Evolutionary conservation across 2,329 filamentous ascomycete genomes (phyloP).

Genomic region (Fusarium pseudonygamai): DNA sequence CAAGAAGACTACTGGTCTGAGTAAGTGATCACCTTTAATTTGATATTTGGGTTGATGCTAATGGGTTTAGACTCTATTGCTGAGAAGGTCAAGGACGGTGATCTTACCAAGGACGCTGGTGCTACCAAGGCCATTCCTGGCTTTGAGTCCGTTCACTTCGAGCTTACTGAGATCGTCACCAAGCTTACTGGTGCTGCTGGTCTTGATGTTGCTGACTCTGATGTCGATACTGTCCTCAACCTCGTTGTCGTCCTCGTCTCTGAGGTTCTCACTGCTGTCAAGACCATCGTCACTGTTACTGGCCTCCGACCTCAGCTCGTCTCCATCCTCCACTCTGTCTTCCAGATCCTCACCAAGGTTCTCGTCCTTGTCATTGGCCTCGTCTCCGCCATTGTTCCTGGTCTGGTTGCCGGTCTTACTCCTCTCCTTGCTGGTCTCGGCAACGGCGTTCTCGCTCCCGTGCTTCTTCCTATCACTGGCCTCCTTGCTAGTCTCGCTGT

Average conservation of each 20-base stretch:
- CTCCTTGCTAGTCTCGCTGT: conserved; percentile 37
- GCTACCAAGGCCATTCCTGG: conserved; percentile 15
- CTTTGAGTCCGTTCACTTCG: conserved; percentile 30
- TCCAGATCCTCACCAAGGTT: conserved; percentile 41
- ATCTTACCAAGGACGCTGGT: conserved; percentile 36
- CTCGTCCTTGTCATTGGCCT: conserved; percentile 38
- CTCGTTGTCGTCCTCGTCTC: conserved; percentile 34
- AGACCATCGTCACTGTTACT: conserved; percentile 34
- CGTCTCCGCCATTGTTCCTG: conserved; percentile 37
- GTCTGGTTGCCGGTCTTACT: conserved; percentile 36
- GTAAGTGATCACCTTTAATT: neutral
- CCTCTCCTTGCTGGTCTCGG: conserved; percentile 43
- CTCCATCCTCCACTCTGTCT: conserved; percentile 43
- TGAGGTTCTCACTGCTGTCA: conserved; percentile 37
- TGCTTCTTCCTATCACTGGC: conserved; percentile 40
- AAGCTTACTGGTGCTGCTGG: conserved; percentile 36
- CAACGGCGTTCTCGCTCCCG: conserved; percentile 38
- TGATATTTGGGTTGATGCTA: neutral
- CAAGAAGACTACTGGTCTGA: conserved; percentile 9
- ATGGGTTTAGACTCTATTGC: conserved; percentile 20
- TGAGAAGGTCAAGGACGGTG: conserved; percentile 34
- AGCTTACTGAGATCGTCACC: conserved; percentile 40
- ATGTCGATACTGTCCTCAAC: conserved; percentile 39
- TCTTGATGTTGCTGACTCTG: conserved; percentile 31
- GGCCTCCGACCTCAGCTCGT: conserved; percentile 40